Evolutionary conservation across 1,139 yeast genomes (phyloP), one percentile per base, ranked within the genome.

Genomic region (Suhomyces terraborum): DNA sequence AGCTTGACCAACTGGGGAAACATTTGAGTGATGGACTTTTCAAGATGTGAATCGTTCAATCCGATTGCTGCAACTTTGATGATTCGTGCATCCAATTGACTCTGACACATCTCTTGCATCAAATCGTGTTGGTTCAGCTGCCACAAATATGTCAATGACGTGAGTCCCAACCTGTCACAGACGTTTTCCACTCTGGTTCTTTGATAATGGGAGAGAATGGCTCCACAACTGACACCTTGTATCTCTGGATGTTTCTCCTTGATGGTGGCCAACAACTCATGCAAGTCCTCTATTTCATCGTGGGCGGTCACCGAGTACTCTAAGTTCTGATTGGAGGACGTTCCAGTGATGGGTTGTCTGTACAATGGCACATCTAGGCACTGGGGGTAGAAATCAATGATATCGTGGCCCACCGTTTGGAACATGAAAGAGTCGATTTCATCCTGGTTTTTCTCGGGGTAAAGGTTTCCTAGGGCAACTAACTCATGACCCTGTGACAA

Each of bases 391-490:
- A 69, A 63, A 0, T 77, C 75, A 4, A 93, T 73, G 4, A 88
- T 79, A 51, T 85, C 88, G 60, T 86, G 94, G 0, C 98, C 98
- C n/a, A 93, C 98, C 0, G 98, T 93, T 62, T 93, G 98, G 62
- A 88, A 93, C 98, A 93, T 93, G 60, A 85, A 93, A 41, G 96
- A 87, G 62, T 93, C 97, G 44, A 93, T 69, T 60, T 93, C 98
- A 50, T 76, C 78, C 16, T 63, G 58, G 4, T 39, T 30, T 17
- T 22, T 22, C 7, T 71, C 68, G 2, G 98, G 98, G 54, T 81
- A 80, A 45, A 93, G 64, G 55, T 93, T 93, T 0, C 89, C 98
- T 37, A 93, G 62, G 0, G 96, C 96, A 0, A 78, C 77, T 9
- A 93, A 67, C 54, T 87, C 86, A 65, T 93, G 98, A 5, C 95